Evolutionary conservation across 2,329 filamentous ascomycete species (phyloP), one percentile per base, ranked within the genome.

Genomic region (Cercospora zeina): DNA sequence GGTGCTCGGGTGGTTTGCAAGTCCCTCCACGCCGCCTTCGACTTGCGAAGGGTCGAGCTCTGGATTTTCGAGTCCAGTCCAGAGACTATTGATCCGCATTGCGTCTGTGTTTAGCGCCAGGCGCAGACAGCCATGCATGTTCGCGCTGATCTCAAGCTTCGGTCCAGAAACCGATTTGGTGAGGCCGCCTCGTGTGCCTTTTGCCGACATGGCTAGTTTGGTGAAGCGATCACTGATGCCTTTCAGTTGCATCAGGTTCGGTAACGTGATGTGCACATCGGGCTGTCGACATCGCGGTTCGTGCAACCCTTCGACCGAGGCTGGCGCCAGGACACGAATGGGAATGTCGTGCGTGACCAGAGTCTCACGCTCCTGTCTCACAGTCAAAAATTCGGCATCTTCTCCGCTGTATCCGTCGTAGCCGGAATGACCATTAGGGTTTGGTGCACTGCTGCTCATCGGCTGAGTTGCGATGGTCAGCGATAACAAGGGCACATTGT

Each of bases 161-260:
- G 91, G 82, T 3, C 75, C 72, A 30, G 66, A 60, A 13, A 66
- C 70, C 16, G 67, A 59, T 59, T 68, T 60, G 61, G 67, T 63
- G 62, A 75, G 73, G 6, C 85, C 74, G 2, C 68, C 66, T 16
- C 54, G 56, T 4, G 63, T 58, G 24, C 68, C 62, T 54, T 84
- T 77, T 14, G 67, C 70, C 3, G 77, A 72, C 10, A 79, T 69
- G 1, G 90, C 91, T 2, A 97, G 85, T 72, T 90, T 93, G 45
- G 92, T 97, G 77, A 97, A 97, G 58, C 95, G 88, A 75, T 99
- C 95, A 3, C 91, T 96, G 65, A 99, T 95, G 66, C 89, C 89
- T 74, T 97, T 97, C 62, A 99, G 82, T 72, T 97, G 93, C 45
- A 92, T 81, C 4, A 99, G 80, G 4, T 91, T 88, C 0, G 95